phyloP scores from a whole-genome alignment of 495 filamentous ascomycete species.

The Aspergillus sclerotioniger region DNA sequence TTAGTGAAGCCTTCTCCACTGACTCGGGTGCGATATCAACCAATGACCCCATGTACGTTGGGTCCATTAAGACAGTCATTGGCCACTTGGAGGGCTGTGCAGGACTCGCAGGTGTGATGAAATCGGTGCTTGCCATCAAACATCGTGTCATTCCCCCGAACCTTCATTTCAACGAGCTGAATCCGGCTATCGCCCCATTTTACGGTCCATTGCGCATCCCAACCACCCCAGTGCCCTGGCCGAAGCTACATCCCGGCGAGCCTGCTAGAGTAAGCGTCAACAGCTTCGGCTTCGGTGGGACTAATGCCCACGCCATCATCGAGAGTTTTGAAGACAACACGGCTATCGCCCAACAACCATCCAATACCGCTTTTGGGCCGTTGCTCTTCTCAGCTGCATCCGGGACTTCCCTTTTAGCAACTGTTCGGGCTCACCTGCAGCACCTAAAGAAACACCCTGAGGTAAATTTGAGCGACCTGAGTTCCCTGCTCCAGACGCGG shows the following conservation, averaged over 20 bases:
- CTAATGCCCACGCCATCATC: conserved; percentile 26
- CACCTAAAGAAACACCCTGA: neutral
- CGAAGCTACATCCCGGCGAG: neutral
- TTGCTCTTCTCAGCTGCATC: conserved; percentile 1
- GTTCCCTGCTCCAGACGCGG: no score
- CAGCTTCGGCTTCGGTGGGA: conserved; percentile 32
- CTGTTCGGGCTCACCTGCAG: neutral
- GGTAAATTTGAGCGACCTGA: neutral
- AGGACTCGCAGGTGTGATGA: conserved; percentile 30
- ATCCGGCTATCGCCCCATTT: neutral
- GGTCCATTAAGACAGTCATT: neutral
- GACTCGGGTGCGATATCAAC: no score
- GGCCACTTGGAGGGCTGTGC: neutral
- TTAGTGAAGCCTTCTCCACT: neutral
- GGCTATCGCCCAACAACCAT: no score
- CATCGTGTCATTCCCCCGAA: conserved; percentile 36
- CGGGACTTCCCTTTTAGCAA: neutral
- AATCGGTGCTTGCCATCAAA: conserved; percentile 49
- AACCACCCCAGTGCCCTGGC: no score
- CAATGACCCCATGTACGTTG: neutral
- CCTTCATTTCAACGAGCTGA: neutral
- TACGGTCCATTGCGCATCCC: no score
- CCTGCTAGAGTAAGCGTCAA: conserved; percentile 28
- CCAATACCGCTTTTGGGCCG: neutral
- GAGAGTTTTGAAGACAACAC: no score